A percentile compares a stretch with the other conserved stretches of the same genome.
Conservation (phyloP, 495 filamentous ascomycete genomes). For the Xylaria palmicola region DNA sequence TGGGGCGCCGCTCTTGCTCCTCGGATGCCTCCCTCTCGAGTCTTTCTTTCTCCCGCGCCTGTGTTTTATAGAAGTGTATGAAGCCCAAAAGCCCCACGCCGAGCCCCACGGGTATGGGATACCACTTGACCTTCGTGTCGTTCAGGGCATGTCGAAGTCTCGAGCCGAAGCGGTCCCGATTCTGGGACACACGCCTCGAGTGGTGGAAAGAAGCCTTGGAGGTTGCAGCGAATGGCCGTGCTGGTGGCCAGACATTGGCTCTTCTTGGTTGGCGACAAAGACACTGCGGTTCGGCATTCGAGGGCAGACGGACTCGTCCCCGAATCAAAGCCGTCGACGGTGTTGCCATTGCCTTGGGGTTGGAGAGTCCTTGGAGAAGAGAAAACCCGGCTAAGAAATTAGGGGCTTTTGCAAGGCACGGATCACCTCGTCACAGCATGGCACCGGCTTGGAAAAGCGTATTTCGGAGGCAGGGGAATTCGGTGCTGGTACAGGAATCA, state of each 20-base stretch:
- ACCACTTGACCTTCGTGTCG: slow-evolving; percentile 84
- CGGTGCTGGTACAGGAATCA: no score
- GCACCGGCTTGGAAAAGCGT: not conserved
- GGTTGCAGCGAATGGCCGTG: slow-evolving; percentile 16
- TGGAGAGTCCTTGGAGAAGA: not conserved
- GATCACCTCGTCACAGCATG: not conserved
- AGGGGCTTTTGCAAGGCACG: not conserved
- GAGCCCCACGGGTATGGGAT: slow-evolving; percentile 89
- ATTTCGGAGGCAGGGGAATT: not conserved
- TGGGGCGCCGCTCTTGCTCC: slow-evolving; percentile 48
- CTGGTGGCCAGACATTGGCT: slow-evolving; percentile 15
- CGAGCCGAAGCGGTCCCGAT: slow-evolving; percentile 41
- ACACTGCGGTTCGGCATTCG: slow-evolving; percentile 18
- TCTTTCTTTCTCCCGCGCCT: slow-evolving; percentile 55
- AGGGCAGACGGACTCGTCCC: slow-evolving; percentile 8
- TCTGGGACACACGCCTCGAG: slow-evolving; percentile 34
- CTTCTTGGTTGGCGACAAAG: slow-evolving; percentile 16
- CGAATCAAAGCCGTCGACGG: slow-evolving; percentile 4
- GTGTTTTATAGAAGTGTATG: slow-evolving; percentile 78
- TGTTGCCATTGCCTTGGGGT: not conserved
- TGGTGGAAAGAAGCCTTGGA: slow-evolving; percentile 20
- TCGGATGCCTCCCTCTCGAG: slow-evolving; percentile 49
- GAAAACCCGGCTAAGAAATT: not conserved
- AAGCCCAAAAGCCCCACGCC: slow-evolving; percentile 86
- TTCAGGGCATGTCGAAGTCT: slow-evolving; percentile 45